These are phyloP conservation scores for Spatholobus suberectus DNA, from an alignment of 306 rosid species.

Conservation along the genomic window DNA sequence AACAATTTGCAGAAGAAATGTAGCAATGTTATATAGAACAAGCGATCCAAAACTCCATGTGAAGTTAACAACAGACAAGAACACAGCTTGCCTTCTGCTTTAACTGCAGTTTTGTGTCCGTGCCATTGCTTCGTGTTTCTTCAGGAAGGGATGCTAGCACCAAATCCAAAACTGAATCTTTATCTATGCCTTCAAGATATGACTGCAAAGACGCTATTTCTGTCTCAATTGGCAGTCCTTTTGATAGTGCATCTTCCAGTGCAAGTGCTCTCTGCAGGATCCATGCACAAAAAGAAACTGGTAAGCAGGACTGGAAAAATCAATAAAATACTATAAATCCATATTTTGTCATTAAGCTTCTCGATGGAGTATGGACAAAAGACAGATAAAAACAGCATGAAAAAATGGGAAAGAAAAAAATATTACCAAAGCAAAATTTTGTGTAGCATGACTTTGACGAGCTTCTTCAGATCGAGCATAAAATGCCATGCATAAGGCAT, in stretches of 20 bases:
- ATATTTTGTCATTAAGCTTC: slow-evolving; percentile 9
- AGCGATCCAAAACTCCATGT: slow-evolving; percentile 29
- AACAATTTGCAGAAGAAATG: slow-evolving; percentile 25
- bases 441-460: slow-evolving; percentile 86
- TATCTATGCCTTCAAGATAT: slow-evolving; percentile 74
- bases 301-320: slow-evolving; percentile 33
- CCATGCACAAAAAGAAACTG: slow-evolving; percentile 40
- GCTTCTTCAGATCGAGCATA: slow-evolving; percentile 98
- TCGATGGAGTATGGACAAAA: not conserved
- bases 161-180: slow-evolving; percentile 82
- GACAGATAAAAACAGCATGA: slow-evolving; percentile 4
- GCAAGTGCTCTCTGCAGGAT: slow-evolving; percentile 88
- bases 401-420: not conserved
- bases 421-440: slow-evolving; percentile 84
- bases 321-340: not conserved
- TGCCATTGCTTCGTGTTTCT: slow-evolving; percentile 73
- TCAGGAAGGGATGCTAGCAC: slow-evolving; percentile 88
- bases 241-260: slow-evolving; percentile 87
- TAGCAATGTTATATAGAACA: slow-evolving; percentile 19
- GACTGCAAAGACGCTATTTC: slow-evolving; percentile 74
- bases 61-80: slow-evolving; percentile 16
- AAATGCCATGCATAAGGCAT: slow-evolving; percentile 93
- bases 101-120: slow-evolving; percentile 76
- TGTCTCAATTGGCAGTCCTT: slow-evolving; percentile 83
- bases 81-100: slow-evolving; percentile 72